Percentiles rank a stretch among this genome's conserved stretches.
phyloP scores from a whole-genome alignment of 495 filamentous ascomycete genomes.

The Aspergillus funiculosus region DNA sequence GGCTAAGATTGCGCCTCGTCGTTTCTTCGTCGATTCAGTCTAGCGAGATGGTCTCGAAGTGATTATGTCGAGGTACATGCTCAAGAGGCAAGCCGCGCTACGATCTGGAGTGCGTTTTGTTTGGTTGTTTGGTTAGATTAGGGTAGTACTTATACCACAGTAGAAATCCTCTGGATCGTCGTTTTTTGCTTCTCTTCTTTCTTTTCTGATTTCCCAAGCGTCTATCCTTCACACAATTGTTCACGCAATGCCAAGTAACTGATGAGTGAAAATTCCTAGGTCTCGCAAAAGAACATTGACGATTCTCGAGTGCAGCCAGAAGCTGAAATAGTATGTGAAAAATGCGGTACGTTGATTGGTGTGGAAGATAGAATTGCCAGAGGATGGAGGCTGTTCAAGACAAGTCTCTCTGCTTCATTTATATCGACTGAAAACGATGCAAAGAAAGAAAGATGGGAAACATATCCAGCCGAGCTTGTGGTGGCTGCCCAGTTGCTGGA shows the following conservation, averaged over 20 bases:
- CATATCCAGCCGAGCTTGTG: slow-evolving; percentile 45
- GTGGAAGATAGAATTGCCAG: slow-evolving; percentile 35
- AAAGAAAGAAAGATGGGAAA: slow-evolving; percentile 23
- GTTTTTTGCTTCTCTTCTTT: neutral
- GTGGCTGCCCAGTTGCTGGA: slow-evolving; percentile 48
- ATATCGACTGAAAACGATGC: neutral
- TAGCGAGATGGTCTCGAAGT: slow-evolving; percentile 48
- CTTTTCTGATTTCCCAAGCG: no score
- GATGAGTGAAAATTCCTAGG: slow-evolving; percentile 20
- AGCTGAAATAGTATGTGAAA: slow-evolving; percentile 26
- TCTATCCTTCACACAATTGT: no score
- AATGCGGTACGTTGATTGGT: slow-evolving; percentile 42
- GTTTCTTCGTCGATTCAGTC: slow-evolving; percentile 29
- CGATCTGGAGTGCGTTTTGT: no score
- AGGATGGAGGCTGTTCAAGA: slow-evolving; percentile 49
- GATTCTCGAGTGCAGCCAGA: slow-evolving; percentile 3
- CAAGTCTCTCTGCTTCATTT: slow-evolving; percentile 34
- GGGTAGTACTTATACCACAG: neutral
- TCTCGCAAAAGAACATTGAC: slow-evolving; percentile 9
- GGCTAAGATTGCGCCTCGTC: slow-evolving; percentile 22
- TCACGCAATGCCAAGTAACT: slow-evolving; percentile 16
- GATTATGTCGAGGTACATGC: slow-evolving; percentile 55
- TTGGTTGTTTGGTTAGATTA: no score
- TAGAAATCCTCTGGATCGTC: neutral
- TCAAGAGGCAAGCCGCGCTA: no score